Evolutionary conservation across 2,329 filamentous ascomycete genomes (phyloP).

Genomic region (Calonectria hawksworthii): DNA sequence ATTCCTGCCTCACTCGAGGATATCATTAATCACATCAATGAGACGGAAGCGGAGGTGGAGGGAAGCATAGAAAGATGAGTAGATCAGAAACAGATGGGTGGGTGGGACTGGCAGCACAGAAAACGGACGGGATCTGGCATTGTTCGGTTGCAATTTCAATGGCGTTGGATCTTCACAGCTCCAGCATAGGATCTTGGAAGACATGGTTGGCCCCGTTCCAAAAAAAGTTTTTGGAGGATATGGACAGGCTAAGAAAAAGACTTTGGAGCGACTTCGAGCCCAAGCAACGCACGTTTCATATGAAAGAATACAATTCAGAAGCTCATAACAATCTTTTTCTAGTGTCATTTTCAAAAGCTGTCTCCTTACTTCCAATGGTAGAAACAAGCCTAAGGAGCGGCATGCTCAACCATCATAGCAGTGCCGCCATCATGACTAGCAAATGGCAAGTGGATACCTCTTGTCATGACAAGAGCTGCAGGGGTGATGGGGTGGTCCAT

Average conservation of each 20-base stretch:
- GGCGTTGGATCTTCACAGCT: constrained; percentile 23
- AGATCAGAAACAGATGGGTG: background rate
- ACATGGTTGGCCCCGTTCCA: background rate
- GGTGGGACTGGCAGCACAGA: background rate
- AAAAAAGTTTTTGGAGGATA: too few species aligned
- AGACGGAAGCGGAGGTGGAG: background rate
- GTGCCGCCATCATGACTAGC: background rate
- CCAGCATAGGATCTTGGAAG: background rate
- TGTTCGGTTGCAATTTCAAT: constrained; percentile 15
- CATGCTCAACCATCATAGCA: background rate
- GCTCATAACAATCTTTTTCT: background rate
- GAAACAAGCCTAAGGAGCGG: background rate
- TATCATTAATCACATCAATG: constrained; percentile 20
- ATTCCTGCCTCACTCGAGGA: constrained; percentile 25
- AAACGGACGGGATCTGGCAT: background rate
- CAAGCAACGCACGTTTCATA: background rate
- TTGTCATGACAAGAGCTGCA: background rate
- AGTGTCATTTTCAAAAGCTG: background rate
- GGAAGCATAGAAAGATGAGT: background rate
- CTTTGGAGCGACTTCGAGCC: background rate
- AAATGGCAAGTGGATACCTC: background rate
- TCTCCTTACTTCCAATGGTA: background rate
- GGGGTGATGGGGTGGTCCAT: too few species aligned
- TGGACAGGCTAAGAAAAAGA: background rate
- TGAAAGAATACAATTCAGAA: background rate